Conservation (phyloP, 805 yeast species). For the Hanseniaspora pseudoguilliermondii region DNA sequence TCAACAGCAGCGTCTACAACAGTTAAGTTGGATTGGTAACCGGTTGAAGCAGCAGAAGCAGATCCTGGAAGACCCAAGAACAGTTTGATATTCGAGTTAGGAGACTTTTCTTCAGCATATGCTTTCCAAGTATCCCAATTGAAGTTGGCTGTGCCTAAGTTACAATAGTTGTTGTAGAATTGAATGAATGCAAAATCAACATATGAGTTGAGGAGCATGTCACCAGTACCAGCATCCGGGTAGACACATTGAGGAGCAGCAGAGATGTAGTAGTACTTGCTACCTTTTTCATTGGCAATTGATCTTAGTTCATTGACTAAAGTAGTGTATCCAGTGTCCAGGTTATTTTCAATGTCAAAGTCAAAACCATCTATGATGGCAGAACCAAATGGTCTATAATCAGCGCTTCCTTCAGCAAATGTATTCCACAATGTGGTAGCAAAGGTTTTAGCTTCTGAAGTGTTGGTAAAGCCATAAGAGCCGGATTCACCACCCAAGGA, state of each 20-base stretch:
- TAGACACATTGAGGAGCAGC: slow-evolving; percentile 91
- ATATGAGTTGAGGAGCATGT: slow-evolving; percentile 42
- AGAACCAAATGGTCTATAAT: slow-evolving; percentile 57
- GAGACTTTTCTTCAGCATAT: slow-evolving; percentile 38
- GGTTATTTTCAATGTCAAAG: slow-evolving; percentile 67
- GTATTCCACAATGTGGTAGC: slow-evolving; percentile 51
- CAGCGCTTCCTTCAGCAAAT: slow-evolving; percentile 47
- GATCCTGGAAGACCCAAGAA: slow-evolving; percentile 68
- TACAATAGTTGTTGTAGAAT: slow-evolving; percentile 78
- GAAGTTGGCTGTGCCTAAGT: slow-evolving; percentile 37
- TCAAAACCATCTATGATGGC: slow-evolving; percentile 84
- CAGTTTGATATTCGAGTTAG: slow-evolving; percentile 57
- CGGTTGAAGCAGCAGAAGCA: slow-evolving; percentile 43
- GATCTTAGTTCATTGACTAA: slow-evolving; percentile 43
- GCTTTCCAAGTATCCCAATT: slow-evolving; percentile 63
- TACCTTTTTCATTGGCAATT: slow-evolving; percentile 37
- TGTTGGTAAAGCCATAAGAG: slow-evolving; percentile 75
- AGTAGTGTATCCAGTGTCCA: slow-evolving; percentile 53
- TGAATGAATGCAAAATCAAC: slow-evolving; percentile 77
- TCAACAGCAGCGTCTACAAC: slow-evolving; percentile 39
- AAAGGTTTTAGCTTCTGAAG: slow-evolving; percentile 56
- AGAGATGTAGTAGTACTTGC: slow-evolving; percentile 53
- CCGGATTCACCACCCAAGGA: slow-evolving; percentile 69
- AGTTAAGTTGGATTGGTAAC: slow-evolving; percentile 42
- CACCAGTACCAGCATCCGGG: slow-evolving; percentile 63